A percentile compares a stretch with the other conserved stretches of the same genome.
Conservation (phyloP, 306 rosid genomes). For the Vigna reflexopilosa region DNA sequence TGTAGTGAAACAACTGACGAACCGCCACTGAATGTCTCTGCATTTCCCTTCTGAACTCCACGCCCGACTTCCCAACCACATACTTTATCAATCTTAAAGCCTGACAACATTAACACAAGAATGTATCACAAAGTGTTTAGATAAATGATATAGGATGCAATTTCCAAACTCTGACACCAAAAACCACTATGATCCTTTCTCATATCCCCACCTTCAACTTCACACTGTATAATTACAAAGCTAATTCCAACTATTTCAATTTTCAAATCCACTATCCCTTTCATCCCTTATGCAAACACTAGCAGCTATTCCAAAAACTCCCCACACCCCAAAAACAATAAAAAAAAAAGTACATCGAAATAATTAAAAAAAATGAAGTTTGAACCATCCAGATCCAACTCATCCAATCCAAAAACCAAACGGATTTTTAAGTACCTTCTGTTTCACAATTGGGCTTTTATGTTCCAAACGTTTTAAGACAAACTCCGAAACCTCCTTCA, state of each 20-base stretch:
- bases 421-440: conserved; percentile 68
- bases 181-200: conserved; percentile 30
- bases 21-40: conserved; percentile 93
- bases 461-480: conserved; percentile 85
- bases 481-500: conserved; percentile 88
- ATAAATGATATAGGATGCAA: conserved; percentile 14
- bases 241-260: conserved; percentile 1
- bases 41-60: conserved; percentile 97
- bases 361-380: neutral
- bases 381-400: conserved; percentile 46
- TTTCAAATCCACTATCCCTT: conserved; percentile 24
- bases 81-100: conserved; percentile 94
- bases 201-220: neutral
- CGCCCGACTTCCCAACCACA: conserved; percentile 89
- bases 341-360: neutral
- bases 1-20: conserved; percentile 89
- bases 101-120: conserved; percentile 52
- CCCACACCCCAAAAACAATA: neutral
- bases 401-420: conserved; percentile 32
- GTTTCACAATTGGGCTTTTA: conserved; percentile 91
- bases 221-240: neutral
- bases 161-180: conserved; percentile 12
- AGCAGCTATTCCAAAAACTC: conserved; percentile 25
- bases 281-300: conserved; percentile 7
- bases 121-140: conserved; percentile 16